These are phyloP conservation scores for Penicillium sclerotigenum DNA, from an alignment of 2,329 filamentous ascomycete species.

Conservation along the genomic window DNA sequence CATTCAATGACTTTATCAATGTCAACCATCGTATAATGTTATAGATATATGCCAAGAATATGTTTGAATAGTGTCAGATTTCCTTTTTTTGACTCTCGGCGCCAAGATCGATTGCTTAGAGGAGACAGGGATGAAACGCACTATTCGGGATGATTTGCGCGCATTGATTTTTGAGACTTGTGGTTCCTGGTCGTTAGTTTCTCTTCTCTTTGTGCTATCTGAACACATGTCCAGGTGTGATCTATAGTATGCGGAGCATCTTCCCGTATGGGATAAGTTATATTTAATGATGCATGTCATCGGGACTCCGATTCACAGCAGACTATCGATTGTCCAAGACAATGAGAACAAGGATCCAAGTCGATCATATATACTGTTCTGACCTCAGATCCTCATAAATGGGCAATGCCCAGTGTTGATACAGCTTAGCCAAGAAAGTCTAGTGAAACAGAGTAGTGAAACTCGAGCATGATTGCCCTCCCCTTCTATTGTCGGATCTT, in stretches of 20 bases:
- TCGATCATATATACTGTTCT: neutral
- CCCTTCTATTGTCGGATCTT: neutral
- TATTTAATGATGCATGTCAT: neutral
- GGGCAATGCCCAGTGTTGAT: neutral
- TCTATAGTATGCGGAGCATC: neutral
- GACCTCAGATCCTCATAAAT: neutral
- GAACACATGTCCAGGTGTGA: neutral
- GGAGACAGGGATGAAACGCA: neutral
- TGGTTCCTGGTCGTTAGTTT: neutral
- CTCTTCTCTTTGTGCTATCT: neutral
- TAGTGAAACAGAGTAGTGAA: neutral
- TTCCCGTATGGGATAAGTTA: neutral
- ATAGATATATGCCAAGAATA: neutral
- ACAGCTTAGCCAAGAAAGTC: constrained; percentile 1
- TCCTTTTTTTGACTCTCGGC: neutral
- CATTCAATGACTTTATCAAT: constrained; percentile 7
- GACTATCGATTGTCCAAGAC: neutral
- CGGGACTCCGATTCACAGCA: neutral
- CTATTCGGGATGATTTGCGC: neutral
- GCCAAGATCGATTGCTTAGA: neutral
- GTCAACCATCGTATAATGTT: neutral
- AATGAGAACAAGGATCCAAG: neutral
- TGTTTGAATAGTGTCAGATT: constrained; percentile 1
- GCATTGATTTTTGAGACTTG: constrained; percentile 1
- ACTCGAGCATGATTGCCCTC: neutral